Conservation (phyloP, 768 basidiomycete species). For the Tubosaeta sp. region DNA sequence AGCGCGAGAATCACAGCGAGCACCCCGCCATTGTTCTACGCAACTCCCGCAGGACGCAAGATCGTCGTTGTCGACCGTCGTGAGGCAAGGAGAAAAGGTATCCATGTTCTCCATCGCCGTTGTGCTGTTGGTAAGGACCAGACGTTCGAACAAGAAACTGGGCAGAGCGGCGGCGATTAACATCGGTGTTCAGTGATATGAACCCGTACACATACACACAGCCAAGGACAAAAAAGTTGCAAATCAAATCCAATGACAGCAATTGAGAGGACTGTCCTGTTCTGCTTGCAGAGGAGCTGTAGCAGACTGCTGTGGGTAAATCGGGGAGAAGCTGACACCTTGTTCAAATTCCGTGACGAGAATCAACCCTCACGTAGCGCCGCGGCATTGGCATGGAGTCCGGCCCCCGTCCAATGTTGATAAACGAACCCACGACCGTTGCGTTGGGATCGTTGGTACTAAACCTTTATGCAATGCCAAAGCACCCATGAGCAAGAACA, state of each 20-base stretch:
- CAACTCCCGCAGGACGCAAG: not conserved
- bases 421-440: not conserved
- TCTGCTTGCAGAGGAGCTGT: not conserved
- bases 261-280: not conserved
- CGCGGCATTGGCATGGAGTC: not conserved
- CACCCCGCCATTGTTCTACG: not conserved
- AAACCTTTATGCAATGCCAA: not conserved
- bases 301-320: slow-evolving; percentile 5
- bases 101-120: slow-evolving; percentile 5
- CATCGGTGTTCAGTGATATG: not conserved
- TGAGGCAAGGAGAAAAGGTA: slow-evolving; percentile 2
- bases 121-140: not conserved
- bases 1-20: not conserved
- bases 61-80: slow-evolving; percentile 6
- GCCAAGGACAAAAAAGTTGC: not conserved
- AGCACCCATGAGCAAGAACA: not conserved
- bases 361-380: slow-evolving; percentile 1
- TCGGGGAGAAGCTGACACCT: slow-evolving; percentile 10
- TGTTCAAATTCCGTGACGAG: slow-evolving; percentile 5
- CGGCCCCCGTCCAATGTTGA: slow-evolving; percentile 4
- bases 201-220: not conserved
- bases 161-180: not conserved
- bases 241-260: not conserved
- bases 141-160: not conserved
- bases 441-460: not conserved